phyloP scores from a whole-genome alignment of 2,329 filamentous ascomycete species.

The Pseudogymnoascus sp. region DNA sequence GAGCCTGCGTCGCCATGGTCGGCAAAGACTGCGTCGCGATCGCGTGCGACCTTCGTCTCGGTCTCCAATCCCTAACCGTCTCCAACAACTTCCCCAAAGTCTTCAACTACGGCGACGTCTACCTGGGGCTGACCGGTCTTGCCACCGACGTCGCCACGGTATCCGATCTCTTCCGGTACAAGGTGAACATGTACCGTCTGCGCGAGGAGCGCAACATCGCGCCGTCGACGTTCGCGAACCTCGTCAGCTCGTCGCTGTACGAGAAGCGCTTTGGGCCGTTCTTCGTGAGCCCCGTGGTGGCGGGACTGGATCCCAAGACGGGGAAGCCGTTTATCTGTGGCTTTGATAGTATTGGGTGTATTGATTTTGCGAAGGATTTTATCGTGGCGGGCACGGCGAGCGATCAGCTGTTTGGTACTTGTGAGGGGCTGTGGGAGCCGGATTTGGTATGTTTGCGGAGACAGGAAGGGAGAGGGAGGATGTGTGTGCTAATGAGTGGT shows the following conservation, averaged over 20 bases:
- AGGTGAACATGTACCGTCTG: conserved; percentile 99
- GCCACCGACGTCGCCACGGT: conserved; percentile 95
- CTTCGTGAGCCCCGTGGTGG: conserved; percentile 92
- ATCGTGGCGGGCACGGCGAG: conserved; percentile 95
- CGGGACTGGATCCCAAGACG: conserved; percentile 89
- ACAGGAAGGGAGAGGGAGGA: too few species aligned
- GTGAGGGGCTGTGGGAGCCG: conserved; percentile 95
- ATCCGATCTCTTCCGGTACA: conserved; percentile 96
- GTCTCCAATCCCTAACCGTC: conserved; percentile 91
- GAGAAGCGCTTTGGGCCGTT: conserved; percentile 94
- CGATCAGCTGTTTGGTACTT: conserved; percentile 98
- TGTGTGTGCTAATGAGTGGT: conserved; percentile 15
- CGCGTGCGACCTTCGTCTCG: conserved; percentile 95
- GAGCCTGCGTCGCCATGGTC: conserved; percentile 96
- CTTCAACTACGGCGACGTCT: conserved; percentile 94
- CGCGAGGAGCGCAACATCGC: conserved; percentile 96
- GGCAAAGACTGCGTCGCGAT: conserved; percentile 99
- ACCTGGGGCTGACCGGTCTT: conserved; percentile 90
- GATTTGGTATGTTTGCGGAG: conserved; percentile 79
- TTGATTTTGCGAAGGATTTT: conserved; percentile 99
- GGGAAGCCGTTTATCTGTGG: conserved; percentile 97
- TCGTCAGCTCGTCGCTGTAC: conserved; percentile 86
- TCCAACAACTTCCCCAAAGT: conserved; percentile 99
- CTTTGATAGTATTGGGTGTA: conserved; percentile 98
- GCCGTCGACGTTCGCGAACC: conserved; percentile 91